A percentile compares a stretch with the other conserved stretches of the same genome.
phyloP scores from a whole-genome alignment of 2,329 filamentous ascomycete species.

The Stromatinia cepivora region DNA sequence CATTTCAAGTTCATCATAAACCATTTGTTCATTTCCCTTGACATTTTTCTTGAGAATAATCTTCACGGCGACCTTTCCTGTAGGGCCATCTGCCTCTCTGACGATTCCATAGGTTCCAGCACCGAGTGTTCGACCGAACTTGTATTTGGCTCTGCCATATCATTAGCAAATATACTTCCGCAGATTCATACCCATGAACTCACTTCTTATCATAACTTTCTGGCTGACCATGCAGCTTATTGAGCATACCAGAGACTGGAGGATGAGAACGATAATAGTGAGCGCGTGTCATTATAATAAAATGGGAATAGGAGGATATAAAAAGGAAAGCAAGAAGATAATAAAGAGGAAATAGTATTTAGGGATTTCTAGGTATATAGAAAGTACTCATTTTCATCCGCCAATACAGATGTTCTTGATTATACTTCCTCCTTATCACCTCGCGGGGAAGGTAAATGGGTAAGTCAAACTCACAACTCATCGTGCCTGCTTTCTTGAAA shows the following conservation, averaged over 20 bases:
- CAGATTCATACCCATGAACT: conserved; percentile 34
- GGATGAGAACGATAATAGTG: conserved; percentile 18
- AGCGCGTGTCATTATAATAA: conserved; percentile 21
- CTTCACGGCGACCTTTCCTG: conserved; percentile 91
- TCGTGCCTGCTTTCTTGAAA: conserved; percentile 34
- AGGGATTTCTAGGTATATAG: background rate
- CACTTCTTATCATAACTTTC: conserved; percentile 99
- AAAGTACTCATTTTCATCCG: conserved; percentile 10
- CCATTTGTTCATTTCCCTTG: conserved; percentile 97
- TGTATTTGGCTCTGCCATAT: conserved; percentile 71
- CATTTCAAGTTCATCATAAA: conserved; percentile 95
- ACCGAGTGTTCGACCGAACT: conserved; percentile 88
- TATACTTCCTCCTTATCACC: conserved; percentile 11
- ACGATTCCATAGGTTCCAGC: conserved; percentile 99
- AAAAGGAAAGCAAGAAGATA: background rate
- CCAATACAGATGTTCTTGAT: background rate
- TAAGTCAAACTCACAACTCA: conserved; percentile 40
- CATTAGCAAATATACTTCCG: conserved; percentile 27
- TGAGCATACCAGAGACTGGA: conserved; percentile 84
- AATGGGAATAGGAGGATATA: conserved; percentile 19
- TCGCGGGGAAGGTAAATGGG: conserved; percentile 21
- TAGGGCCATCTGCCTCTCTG: conserved; percentile 82
- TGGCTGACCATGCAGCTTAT: conserved; percentile 93
- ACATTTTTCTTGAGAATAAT: conserved; percentile 99
- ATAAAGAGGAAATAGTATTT: background rate